A percentile compares a stretch with the other conserved stretches of the same genome.
These are phyloP conservation scores for Botrytis deweyae DNA, from an alignment of 2,329 filamentous ascomycete species.

Conservation along the genomic window DNA sequence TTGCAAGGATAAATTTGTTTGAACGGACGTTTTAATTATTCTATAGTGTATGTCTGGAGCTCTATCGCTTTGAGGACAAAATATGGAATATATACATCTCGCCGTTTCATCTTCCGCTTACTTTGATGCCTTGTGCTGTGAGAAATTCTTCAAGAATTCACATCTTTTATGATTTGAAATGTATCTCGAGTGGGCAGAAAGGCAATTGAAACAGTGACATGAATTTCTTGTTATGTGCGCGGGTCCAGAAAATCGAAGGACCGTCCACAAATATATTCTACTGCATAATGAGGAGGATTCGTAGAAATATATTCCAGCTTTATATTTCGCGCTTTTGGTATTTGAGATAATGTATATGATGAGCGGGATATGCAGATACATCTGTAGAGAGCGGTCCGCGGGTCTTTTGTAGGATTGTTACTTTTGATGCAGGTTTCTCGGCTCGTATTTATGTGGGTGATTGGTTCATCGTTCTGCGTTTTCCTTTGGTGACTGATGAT, in stretches of 20 bases:
- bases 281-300: neutral
- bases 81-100: neutral
- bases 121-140: neutral
- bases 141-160: accelerated
- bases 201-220: neutral
- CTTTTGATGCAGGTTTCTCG: neutral
- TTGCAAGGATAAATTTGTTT: neutral
- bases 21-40: neutral
- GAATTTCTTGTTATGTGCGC: accelerated
- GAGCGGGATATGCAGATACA: neutral
- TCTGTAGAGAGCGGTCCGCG: neutral
- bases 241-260: accelerated
- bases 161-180: neutral
- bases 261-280: neutral
- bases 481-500: accelerated
- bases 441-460: neutral
- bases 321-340: neutral
- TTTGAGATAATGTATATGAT: neutral
- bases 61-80: too few species aligned
- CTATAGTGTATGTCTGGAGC: neutral
- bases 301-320: neutral
- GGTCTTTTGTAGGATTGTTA: neutral
- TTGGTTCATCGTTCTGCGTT: accelerated
- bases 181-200: neutral
- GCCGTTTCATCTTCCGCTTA: too few species aligned